Percentiles rank a stretch among this genome's conserved stretches.
Evolutionary conservation across 2,329 filamentous ascomycete species (phyloP).

Genomic region (Pezicula carpinea): DNA sequence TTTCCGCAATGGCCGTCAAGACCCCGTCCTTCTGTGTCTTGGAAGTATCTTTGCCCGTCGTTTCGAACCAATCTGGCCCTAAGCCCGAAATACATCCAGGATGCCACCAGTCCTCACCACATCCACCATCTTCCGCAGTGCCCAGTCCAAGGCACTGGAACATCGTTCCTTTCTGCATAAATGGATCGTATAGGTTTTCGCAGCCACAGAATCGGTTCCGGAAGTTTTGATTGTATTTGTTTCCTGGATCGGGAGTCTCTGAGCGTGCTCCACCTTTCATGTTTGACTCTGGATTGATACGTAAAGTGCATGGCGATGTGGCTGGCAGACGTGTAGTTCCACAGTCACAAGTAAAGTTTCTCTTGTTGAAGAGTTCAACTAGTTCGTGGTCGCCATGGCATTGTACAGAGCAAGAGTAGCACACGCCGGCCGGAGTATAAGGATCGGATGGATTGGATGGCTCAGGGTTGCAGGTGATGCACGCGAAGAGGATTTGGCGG

Average conservation of each 20-base stretch:
- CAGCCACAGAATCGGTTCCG: slow-evolving; percentile 90
- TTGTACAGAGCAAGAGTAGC: slow-evolving; percentile 94
- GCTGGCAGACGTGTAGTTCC: slow-evolving; percentile 72
- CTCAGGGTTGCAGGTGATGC: slow-evolving; percentile 86
- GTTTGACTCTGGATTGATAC: slow-evolving; percentile 67
- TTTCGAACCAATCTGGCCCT: slow-evolving; percentile 66
- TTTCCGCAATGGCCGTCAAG: slow-evolving; percentile 48
- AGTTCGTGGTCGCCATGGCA: slow-evolving; percentile 94
- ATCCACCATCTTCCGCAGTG: slow-evolving; percentile 74
- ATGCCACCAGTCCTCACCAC: slow-evolving; percentile 98
- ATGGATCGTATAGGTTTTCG: slow-evolving; percentile 78
- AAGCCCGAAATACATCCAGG: slow-evolving; percentile 85
- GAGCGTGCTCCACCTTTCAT: slow-evolving; percentile 72
- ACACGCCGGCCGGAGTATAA: slow-evolving; percentile 75
- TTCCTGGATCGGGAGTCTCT: slow-evolving; percentile 65
- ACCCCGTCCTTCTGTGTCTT: slow-evolving; percentile 29
- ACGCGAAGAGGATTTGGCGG: slow-evolving; percentile 86
- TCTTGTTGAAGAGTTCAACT: slow-evolving; percentile 93
- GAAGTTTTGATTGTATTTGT: slow-evolving; percentile 96
- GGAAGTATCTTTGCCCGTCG: slow-evolving; percentile 31
- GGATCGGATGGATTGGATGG: slow-evolving; percentile 57
- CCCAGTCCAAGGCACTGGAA: slow-evolving; percentile 92
- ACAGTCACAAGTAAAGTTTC: slow-evolving; percentile 95
- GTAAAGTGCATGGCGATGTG: slow-evolving; percentile 69
- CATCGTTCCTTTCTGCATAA: slow-evolving; percentile 93